Percentiles rank a stretch among this genome's conserved stretches.
These are phyloP conservation scores for Aspergillus transmontanensis DNA, from an alignment of 2,329 filamentous ascomycete genomes.

Conservation along the genomic window DNA sequence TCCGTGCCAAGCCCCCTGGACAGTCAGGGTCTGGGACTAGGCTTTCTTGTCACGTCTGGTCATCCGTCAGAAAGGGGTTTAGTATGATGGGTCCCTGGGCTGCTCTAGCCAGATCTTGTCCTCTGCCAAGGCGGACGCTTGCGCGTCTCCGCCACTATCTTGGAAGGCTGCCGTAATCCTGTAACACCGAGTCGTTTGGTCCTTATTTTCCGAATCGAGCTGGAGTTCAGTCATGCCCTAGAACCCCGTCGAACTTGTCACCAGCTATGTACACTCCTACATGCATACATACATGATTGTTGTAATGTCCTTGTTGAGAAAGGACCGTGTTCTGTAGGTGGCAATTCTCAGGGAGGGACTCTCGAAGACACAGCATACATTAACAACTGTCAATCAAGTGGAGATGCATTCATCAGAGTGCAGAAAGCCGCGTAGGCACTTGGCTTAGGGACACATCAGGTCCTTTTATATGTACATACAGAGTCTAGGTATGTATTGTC, in stretches of 20 bases:
- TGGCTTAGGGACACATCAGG: slow-evolving; percentile 1
- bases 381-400: slow-evolving; percentile 13
- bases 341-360: background rate
- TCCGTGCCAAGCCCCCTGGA: slow-evolving; percentile 26
- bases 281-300: background rate
- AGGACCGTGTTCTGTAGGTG: background rate
- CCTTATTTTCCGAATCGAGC: slow-evolving; percentile 10
- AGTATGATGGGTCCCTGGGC: slow-evolving; percentile 25
- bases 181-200: slow-evolving; percentile 19
- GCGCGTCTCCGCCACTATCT: slow-evolving; percentile 39
- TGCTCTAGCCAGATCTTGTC: slow-evolving; percentile 34
- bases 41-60: slow-evolving; percentile 12
- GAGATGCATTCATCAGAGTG: slow-evolving; percentile 14
- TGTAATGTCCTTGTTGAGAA: background rate
- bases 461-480: slow-evolving; percentile 2
- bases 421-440: slow-evolving; percentile 11
- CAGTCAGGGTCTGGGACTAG: slow-evolving; percentile 19
- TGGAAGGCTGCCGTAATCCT: slow-evolving; percentile 21
- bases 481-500: background rate
- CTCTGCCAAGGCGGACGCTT: slow-evolving; percentile 42
- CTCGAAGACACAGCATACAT: background rate
- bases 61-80: slow-evolving; percentile 20
- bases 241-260: background rate
- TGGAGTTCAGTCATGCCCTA: background rate
- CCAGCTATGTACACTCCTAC: background rate